phyloP scores from a whole-genome alignment of 2,329 filamentous ascomycete genomes.

The Microascus cirrosus region DNA sequence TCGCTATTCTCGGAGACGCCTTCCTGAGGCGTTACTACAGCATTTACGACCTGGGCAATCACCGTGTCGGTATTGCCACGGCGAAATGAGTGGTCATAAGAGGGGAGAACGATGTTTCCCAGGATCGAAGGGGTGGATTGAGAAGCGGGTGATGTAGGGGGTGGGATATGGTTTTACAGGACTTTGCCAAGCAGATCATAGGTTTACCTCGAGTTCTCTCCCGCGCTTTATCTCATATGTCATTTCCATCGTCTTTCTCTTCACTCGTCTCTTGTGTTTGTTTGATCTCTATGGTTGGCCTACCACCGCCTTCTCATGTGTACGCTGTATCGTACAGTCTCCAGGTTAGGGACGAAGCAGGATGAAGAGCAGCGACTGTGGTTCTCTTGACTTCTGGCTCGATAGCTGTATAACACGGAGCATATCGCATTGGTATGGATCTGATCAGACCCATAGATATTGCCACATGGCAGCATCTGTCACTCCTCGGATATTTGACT shows the following conservation, averaged over 20 bases:
- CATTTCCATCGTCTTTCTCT: background rate
- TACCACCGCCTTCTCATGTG: background rate
- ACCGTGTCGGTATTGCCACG: constrained; percentile 79
- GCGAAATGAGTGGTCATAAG: constrained; percentile 39
- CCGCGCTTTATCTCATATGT: background rate
- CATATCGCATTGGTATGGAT: background rate
- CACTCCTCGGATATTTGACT: background rate
- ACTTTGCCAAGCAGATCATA: background rate
- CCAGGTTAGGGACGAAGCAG: background rate
- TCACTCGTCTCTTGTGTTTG: background rate
- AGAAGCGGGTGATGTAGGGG: background rate
- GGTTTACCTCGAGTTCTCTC: background rate
- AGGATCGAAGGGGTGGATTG: background rate
- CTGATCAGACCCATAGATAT: background rate
- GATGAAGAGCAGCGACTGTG: background rate
- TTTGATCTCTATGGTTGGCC: background rate
- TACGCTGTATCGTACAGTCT: background rate
- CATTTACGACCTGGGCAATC: constrained; percentile 87
- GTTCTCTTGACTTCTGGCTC: background rate
- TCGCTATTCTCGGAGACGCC: constrained; percentile 88
- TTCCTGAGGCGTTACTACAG: constrained; percentile 85
- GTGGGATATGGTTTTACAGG: background rate
- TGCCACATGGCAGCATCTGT: background rate
- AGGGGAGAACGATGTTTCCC: background rate
- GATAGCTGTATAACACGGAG: background rate